Evolutionary conservation across 2,329 filamentous ascomycete species (phyloP), one percentile per base, ranked within the genome.

Genomic region (Orbilia brochopaga): DNA sequence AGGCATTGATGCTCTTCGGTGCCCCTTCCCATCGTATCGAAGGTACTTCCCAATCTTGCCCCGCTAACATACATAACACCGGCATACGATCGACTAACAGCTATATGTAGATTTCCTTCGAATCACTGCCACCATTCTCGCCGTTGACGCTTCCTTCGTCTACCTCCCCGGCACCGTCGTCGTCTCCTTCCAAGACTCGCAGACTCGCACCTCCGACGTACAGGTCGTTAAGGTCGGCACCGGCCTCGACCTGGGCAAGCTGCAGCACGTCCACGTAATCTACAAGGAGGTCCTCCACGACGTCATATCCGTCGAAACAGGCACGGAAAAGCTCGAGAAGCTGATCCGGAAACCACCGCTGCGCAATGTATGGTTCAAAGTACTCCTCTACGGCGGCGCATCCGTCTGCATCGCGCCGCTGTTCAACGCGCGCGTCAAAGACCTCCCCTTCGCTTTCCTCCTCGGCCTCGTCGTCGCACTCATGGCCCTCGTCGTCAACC

Each of bases 101-200:
- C 37, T 10, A 13, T 44, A 54, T 21, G 52, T 37, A 76, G 82
- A 96, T 78, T 96, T 96, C 79, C 88, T 97, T 85, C 88, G 85
- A 74, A 95, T 92, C 89, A 92, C 90, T 7, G 88, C 92, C 0
- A 85, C 90, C 19, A 90, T 94, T 1, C 84, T 97, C 37, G 90
- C 92, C 79, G 92, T 96, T n/a, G 89, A 96, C 74, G 89, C 89
- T 3, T 91, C 96, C 76, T 96, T 94, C 75, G 81, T 96, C 21
- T 97, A 96, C 78, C 86, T 96, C 32, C 92, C 92, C 0, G 90
- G 90, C 0, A 94, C 90, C 77, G 96, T 97, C 92, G 90, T 97
- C 62, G 89, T 96, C 77, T 93, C 91, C 6, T 96, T 97, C 77
- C 92, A 90, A 77, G 90, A 93, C 79, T 79, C 81, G 1, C 80